These are phyloP conservation scores for Verticillium dahliae DNA, from an alignment of 2,329 filamentous ascomycete species.

Conservation along the genomic window DNA sequence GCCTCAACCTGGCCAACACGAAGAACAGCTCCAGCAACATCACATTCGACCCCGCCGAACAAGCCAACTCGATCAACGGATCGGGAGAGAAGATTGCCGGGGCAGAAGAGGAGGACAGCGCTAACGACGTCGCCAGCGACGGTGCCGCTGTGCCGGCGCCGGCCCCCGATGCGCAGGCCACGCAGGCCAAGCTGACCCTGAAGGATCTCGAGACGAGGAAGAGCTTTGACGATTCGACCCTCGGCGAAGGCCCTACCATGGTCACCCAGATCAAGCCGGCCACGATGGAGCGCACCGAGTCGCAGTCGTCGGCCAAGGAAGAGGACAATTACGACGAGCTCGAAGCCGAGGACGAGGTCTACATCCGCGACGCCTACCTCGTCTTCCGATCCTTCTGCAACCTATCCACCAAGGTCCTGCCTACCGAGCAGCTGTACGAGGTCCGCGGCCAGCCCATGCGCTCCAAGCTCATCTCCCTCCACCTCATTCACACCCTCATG, in stretches of 20 bases:
- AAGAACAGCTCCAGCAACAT: slow-evolving; percentile 46
- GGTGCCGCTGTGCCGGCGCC: slow-evolving; percentile 22
- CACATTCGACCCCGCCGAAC: slow-evolving; percentile 41
- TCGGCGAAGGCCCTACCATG: slow-evolving; percentile 62
- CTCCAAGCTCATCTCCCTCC: slow-evolving; percentile 89
- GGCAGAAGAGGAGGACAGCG: slow-evolving; percentile 7
- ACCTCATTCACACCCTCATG: slow-evolving; percentile 89
- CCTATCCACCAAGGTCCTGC: slow-evolving; percentile 84
- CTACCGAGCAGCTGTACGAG: slow-evolving; percentile 87
- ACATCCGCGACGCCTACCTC: slow-evolving; percentile 92
- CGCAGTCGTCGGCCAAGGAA: slow-evolving; percentile 38
- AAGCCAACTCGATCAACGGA: slow-evolving; percentile 28
- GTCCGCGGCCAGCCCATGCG: slow-evolving; percentile 93
- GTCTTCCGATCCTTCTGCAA: slow-evolving; percentile 98
- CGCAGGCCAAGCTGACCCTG: slow-evolving; percentile 52
- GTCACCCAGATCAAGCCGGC: slow-evolving; percentile 52
- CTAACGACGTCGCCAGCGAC: slow-evolving; percentile 24
- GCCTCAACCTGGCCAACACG: slow-evolving; percentile 50
- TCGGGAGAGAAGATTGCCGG: slow-evolving; percentile 17
- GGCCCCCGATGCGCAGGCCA: slow-evolving; percentile 17
- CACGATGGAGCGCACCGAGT: slow-evolving; percentile 37
- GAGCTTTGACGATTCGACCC: slow-evolving; percentile 61
- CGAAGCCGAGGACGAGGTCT: slow-evolving; percentile 84
- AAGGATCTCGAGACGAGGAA: slow-evolving; percentile 63
- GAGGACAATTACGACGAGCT: slow-evolving; percentile 54